Evolutionary conservation across 1,284 basidiomycete species (phyloP).

Genomic region (Abortiporus biennis): DNA sequence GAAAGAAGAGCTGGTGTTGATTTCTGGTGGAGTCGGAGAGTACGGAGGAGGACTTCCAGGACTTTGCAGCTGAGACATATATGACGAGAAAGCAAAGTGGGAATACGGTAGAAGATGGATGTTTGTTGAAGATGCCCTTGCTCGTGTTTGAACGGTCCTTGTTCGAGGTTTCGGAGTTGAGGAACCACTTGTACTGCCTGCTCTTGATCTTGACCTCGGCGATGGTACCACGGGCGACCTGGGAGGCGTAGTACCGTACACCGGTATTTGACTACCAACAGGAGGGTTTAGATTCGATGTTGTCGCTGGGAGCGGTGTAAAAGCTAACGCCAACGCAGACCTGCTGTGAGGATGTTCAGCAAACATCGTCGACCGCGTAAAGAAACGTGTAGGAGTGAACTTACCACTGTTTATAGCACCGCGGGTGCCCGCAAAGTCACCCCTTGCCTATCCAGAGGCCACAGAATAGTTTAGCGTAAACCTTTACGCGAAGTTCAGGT

Average conservation of each 20-base stretch:
- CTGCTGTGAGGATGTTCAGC: background rate
- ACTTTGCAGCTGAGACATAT: background rate
- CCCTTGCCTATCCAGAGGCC: too few species aligned
- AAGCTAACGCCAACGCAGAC: background rate
- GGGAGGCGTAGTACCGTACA: background rate
- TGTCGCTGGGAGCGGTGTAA: background rate
- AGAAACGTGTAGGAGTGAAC: too few species aligned
- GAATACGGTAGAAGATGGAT: background rate
- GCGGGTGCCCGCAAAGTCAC: too few species aligned
- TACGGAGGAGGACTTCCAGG: conserved; percentile 16
- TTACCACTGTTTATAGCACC: too few species aligned
- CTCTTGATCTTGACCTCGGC: background rate
- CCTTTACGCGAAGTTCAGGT: too few species aligned
- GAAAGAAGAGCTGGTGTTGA: conserved; percentile 9
- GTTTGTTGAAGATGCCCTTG: background rate
- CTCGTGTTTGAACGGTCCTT: background rate
- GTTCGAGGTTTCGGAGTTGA: background rate
- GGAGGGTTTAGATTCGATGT: background rate
- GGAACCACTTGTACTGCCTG: background rate
- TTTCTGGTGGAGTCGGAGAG: conserved; percentile 12
- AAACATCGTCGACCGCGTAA: too few species aligned
- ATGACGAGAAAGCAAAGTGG: background rate
- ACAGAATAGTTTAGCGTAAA: too few species aligned
- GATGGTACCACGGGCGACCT: background rate
- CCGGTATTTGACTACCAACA: background rate